Conservation (phyloP, 2,329 filamentous ascomycete genomes). For the Cladosporium sp. region DNA sequence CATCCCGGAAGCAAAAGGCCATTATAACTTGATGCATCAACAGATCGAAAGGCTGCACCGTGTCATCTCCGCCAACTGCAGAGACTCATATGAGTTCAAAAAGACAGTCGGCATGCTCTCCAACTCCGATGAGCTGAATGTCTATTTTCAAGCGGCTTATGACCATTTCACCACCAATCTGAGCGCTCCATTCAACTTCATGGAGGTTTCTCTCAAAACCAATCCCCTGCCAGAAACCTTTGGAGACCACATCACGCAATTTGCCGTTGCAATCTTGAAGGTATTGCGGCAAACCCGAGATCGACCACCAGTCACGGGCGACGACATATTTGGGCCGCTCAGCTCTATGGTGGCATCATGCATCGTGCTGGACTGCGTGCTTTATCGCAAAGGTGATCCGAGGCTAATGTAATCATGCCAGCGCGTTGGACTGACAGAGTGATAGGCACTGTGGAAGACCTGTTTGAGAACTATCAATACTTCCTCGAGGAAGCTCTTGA, state of each 20-base stretch:
- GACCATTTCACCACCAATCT: constrained; percentile 47
- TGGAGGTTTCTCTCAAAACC: constrained; percentile 41
- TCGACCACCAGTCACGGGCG: background rate
- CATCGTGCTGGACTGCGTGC: constrained; percentile 45
- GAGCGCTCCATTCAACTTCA: constrained; percentile 49
- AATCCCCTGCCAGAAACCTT: constrained; percentile 46
- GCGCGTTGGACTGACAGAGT: too few relatives aligned
- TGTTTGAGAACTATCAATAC: constrained; percentile 41
- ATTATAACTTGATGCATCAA: constrained; percentile 46
- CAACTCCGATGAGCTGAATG: constrained; percentile 43
- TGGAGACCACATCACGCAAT: constrained; percentile 47
- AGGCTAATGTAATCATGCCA: too few relatives aligned
- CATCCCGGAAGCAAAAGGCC: constrained; percentile 42
- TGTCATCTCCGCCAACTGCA: constrained; percentile 40
- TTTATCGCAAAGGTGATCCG: constrained; percentile 34
- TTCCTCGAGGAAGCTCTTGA: constrained; percentile 42
- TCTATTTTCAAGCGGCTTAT: constrained; percentile 48
- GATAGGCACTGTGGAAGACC: constrained; percentile 22
- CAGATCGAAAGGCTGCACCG: constrained; percentile 46
- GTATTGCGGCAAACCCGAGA: too few relatives aligned
- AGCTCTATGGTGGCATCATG: constrained; percentile 49
- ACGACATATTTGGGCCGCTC: constrained; percentile 42
- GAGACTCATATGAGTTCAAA: constrained; percentile 40
- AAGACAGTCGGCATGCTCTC: constrained; percentile 45
- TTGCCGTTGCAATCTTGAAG: background rate